Base-by-base conservation (phyloP, 495 filamentous ascomycete species). In the Oidiodendron maius region DNA sequence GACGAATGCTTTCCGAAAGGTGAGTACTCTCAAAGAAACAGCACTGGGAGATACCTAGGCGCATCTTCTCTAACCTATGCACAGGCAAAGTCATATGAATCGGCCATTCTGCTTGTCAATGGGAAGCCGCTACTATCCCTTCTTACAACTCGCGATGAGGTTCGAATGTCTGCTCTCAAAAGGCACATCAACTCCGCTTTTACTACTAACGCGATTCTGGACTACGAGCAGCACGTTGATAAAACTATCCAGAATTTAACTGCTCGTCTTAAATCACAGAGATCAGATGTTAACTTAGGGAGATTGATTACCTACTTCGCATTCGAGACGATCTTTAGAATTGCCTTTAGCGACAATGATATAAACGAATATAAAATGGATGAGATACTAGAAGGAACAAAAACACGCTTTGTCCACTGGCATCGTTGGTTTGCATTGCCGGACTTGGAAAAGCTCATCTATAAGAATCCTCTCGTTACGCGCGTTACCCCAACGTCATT, bases 11-110 rank as follows among this genome's bases (percentile, higher is more conserved):
- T 34, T 34, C 28, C 8, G 16, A 52, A 60, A 32, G 56, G 48
- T 12, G 58, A 58, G 0, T 65, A 61, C n/a, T 41, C 50, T 54
- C 9, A 64, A 55, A 28, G 62, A 57, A 58, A 26, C 20, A 21
- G 10, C 10, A 23, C 40, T 43, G 20, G 13, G 18, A 17, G n/a
- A n/a, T n/a, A n/a, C n/a, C n/a, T n/a, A n/a, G n/a, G n/a, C n/a
- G n/a, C n/a, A n/a, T n/a, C n/a, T 17, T 43, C 4, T 10, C 16
- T 21, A 42, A 6, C 37, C 12, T n/a, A 26, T 8, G 8, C n/a
- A n/a, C n/a, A 34, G 28, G 28, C 28, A 34, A n/a, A 34, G n/a
- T 34, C 28, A 9, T 34, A 34, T 34, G 28, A 34, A n/a, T n/a
- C 28, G 8, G 28, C 28, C 8, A 34, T 34, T 34, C 8, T 34